Conservation (phyloP, 257 asterid genomes). For the Eustoma russellianum region DNA sequence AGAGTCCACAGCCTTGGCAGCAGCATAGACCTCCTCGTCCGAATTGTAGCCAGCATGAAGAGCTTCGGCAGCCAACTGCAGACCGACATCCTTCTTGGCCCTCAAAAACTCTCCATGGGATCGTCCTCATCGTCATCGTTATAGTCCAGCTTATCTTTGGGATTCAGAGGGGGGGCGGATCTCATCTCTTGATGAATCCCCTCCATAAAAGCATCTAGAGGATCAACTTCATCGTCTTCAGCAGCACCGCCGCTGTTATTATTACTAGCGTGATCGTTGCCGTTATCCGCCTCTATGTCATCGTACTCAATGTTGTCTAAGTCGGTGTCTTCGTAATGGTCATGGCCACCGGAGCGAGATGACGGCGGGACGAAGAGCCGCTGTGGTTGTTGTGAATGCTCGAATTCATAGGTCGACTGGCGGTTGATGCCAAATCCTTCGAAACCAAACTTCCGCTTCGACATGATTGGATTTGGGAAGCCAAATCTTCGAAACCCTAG, state of each 20-base stretch:
- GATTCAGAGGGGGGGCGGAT: constrained; percentile 75
- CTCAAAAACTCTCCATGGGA: constrained; percentile 75
- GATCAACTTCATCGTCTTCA: constrained; percentile 74
- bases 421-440: constrained; percentile 89
- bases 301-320: constrained; percentile 76
- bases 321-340: constrained; percentile 66
- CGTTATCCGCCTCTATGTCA: constrained; percentile 70
- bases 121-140: constrained; percentile 73
- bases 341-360: constrained; percentile 55
- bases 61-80: constrained; percentile 93
- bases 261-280: constrained; percentile 19
- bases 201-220: constrained; percentile 96
- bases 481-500: constrained; percentile 14
- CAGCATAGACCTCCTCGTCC: constrained; percentile 98
- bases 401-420: constrained; percentile 78
- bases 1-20: constrained; percentile 96
- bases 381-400: constrained; percentile 61
- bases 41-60: constrained; percentile 93
- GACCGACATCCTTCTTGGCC: constrained; percentile 87
- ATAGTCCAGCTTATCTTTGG: constrained; percentile 75
- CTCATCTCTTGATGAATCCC: constrained; percentile 85
- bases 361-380: constrained; percentile 74
- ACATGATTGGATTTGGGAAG: constrained; percentile 28
- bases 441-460: constrained; percentile 90
- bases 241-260: constrained; percentile 10